These are phyloP conservation scores for Arthrobotrys musiformis DNA, from an alignment of 2,329 filamentous ascomycete genomes.

Conservation along the genomic window DNA sequence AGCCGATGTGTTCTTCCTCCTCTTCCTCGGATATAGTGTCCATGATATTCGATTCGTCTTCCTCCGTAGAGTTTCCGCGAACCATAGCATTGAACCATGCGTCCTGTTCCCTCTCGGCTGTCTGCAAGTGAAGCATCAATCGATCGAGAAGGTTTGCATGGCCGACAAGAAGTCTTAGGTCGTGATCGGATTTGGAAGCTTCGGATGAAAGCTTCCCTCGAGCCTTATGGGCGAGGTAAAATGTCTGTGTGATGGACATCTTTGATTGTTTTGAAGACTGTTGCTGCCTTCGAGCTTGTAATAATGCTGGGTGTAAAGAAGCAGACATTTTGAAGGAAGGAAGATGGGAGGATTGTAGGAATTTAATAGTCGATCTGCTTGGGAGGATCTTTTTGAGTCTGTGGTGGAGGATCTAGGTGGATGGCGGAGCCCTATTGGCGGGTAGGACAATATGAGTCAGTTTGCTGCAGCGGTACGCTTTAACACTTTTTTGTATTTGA, in stretches of 20 bases:
- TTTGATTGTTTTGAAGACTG: slow-evolving; percentile 63
- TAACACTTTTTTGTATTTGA: background rate
- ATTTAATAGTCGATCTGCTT: slow-evolving; percentile 3
- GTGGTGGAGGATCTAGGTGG: slow-evolving; percentile 28
- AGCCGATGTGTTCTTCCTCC: slow-evolving; percentile 72
- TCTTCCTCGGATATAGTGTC: slow-evolving; percentile 56
- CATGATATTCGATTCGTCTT: slow-evolving; percentile 48
- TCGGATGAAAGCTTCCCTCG: slow-evolving; percentile 94
- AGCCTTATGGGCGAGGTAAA: slow-evolving; percentile 97
- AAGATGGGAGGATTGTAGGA: background rate
- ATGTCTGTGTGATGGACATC: slow-evolving; percentile 98
- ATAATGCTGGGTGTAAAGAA: slow-evolving; percentile 36
- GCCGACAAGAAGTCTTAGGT: slow-evolving; percentile 92
- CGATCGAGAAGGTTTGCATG: slow-evolving; percentile 98
- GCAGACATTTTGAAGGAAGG: slow-evolving; percentile 19
- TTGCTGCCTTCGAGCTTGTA: slow-evolving; percentile 51
- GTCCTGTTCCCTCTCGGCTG: slow-evolving; percentile 95
- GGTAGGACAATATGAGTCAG: slow-evolving; percentile 24
- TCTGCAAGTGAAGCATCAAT: slow-evolving; percentile 89
- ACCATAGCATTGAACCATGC: slow-evolving; percentile 98
- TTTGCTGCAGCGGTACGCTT: slow-evolving; percentile 1
- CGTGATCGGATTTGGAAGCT: slow-evolving; percentile 89
- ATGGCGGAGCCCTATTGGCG: slow-evolving; percentile 3
- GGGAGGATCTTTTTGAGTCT: slow-evolving; percentile 24
- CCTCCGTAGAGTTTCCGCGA: slow-evolving; percentile 71